A percentile compares a stretch with the other conserved stretches of the same genome.
phyloP scores from a whole-genome alignment of 225 moss, liverwort and hornwort genomes.

The Sphagnum contortum region DNA sequence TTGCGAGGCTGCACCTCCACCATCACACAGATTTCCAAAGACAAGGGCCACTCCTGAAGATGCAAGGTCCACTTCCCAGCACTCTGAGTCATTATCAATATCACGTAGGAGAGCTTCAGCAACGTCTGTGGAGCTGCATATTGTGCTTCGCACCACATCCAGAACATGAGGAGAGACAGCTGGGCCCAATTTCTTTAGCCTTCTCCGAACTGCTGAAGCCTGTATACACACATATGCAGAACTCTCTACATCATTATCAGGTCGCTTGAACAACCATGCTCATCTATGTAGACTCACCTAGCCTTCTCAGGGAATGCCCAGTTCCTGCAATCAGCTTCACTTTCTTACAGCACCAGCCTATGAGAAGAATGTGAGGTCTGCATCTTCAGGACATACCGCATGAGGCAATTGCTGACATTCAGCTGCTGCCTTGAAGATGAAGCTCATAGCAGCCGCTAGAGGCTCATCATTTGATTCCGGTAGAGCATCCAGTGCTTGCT shows the following conservation, averaged over 20 bases:
- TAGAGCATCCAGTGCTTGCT: constrained; percentile 82
- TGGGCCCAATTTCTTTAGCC: constrained; percentile 94
- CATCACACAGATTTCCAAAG: constrained; percentile 75
- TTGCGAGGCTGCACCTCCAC: constrained; percentile 80
- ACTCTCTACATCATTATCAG: too few species aligned
- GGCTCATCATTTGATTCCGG: constrained; percentile 96
- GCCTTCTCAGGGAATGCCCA: too few species aligned
- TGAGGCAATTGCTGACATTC: constrained; percentile 86
- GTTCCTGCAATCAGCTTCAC: too few species aligned
- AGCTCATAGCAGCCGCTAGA: constrained; percentile 87
- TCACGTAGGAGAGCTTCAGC: constrained; percentile 96
- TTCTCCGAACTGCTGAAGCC: constrained; percentile 91
- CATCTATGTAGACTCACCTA: too few species aligned
- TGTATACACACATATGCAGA: constrained; percentile 17
- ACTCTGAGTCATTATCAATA: constrained; percentile 93
- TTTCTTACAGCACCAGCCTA: too few species aligned
- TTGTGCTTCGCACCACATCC: constrained; percentile 97
- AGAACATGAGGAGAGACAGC: constrained; percentile 89
- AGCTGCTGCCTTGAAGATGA: constrained; percentile 94
- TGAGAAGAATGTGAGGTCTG: too few species aligned
- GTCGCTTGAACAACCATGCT: too few species aligned
- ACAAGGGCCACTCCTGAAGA: constrained; percentile 65
- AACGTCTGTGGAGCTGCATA: constrained; percentile 77
- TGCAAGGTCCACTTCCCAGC: constrained; percentile 82
- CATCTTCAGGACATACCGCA: constrained; percentile 38